A percentile compares a stretch with the other conserved stretches of the same genome.
phyloP scores from a whole-genome alignment of 2,329 filamentous ascomycete genomes.

The Fusarium avenaceum region DNA sequence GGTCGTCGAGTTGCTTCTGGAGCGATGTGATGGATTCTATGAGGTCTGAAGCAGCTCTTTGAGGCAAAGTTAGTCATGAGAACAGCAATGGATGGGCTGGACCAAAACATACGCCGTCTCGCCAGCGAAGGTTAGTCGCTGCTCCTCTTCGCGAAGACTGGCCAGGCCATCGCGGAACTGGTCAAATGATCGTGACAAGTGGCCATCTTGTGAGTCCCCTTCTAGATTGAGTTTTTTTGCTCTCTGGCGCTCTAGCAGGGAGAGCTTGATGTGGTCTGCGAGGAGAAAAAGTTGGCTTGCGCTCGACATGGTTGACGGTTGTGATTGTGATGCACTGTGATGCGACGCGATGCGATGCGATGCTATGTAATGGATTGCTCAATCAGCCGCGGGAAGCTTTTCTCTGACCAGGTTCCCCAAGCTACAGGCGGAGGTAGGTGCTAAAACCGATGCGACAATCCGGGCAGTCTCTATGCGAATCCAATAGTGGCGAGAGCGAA shows the following conservation, averaged over 20 bases:
- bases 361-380: conserved; percentile 6
- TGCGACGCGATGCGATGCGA: conserved; percentile 5
- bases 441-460: background rate
- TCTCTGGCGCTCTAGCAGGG: conserved; percentile 90
- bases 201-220: conserved; percentile 84
- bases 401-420: conserved; percentile 2
- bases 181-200: conserved; percentile 89
- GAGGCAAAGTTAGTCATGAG: background rate
- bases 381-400: background rate
- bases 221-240: conserved; percentile 85
- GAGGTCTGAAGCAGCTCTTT: conserved; percentile 64
- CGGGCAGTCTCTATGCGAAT: too few relatives aligned
- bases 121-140: conserved; percentile 72
- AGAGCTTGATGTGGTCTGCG: conserved; percentile 97
- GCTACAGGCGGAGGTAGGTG: background rate
- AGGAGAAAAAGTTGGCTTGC: conserved; percentile 88
- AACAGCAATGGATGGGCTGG: background rate
- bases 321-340: conserved; percentile 2
- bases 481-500: too few relatives aligned
- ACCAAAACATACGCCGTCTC: conserved; percentile 69
- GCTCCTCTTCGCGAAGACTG: conserved; percentile 73
- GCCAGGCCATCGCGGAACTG: conserved; percentile 86
- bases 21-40: conserved; percentile 76
- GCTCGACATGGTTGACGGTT: conserved; percentile 57
- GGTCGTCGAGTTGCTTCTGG: conserved; percentile 79